phyloP scores from a whole-genome alignment of 108 stramenopile genomes.

The Cyclostephanos tholiformis region DNA sequence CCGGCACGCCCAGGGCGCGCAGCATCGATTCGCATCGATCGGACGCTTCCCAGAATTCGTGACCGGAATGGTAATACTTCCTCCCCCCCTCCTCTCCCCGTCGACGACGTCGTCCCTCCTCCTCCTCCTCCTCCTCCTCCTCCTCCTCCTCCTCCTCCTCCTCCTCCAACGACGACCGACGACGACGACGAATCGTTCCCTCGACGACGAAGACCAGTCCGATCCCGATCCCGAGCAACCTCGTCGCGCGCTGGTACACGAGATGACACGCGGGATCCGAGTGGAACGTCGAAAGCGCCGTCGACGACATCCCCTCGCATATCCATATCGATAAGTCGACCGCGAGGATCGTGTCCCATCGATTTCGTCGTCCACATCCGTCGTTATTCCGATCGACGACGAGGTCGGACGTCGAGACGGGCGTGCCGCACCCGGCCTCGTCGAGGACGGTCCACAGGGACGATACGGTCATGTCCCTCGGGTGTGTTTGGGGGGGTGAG shows the following conservation, averaged over 20 bases:
- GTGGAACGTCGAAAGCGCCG: slow-evolving; percentile 63
- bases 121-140: too few species aligned
- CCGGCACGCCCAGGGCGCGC: slow-evolving; percentile 81
- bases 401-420: slow-evolving; percentile 47
- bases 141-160: too few species aligned
- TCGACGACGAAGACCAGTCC: slow-evolving; percentile 94
- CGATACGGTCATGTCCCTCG: slow-evolving; percentile 77
- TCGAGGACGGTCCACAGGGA: slow-evolving; percentile 79
- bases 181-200: slow-evolving; percentile 70
- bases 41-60: slow-evolving; percentile 77
- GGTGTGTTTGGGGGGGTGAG: too few species aligned
- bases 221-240: slow-evolving; percentile 86
- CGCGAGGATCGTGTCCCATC: slow-evolving; percentile 67
- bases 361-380: neutral
- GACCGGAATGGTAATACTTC: too few species aligned
- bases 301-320: slow-evolving; percentile 70
- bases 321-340: slow-evolving; percentile 96
- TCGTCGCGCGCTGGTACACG: slow-evolving; percentile 79
- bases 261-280: slow-evolving; percentile 71
- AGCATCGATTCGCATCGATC: slow-evolving; percentile 73
- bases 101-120: too few species aligned
- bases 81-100: slow-evolving; percentile 35
- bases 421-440: slow-evolving; percentile 68
- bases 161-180: neutral
- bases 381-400: slow-evolving; percentile 10